Base-by-base conservation (phyloP, 2,329 filamentous ascomycete species). In the Trichoderma endophyticum region DNA sequence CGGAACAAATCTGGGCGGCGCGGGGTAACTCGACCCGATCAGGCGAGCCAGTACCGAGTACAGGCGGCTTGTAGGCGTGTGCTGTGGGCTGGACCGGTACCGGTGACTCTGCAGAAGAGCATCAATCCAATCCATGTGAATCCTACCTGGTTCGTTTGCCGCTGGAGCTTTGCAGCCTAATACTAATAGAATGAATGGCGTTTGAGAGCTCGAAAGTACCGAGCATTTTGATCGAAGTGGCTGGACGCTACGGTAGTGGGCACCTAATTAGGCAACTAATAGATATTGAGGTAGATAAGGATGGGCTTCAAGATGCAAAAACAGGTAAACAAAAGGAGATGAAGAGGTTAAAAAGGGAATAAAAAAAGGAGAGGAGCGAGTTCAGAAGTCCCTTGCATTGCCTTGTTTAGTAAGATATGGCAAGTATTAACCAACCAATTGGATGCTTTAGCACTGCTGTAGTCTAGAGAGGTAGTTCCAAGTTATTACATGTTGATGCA, bases 181-280 rank as follows among this genome's bases (percentile, higher is more conserved):
- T 36, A 36, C 14, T 36, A 36, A 8, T n/a, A 28, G 26, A 30
- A 15, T 15, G 26, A 28, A 9, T 18, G 59, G 59, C 34, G 32
- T 5, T 26, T 12, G 21, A 26, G 30, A 18, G n/a, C 4, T 61
- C 12, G 59, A 62, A 63, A 63, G 60, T 63, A 30, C 60, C 24
- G 60, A n/a, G 34, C 24, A 28, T 34, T 43, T 43, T 9, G 4
- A 60, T n/a, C 15, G 4, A 7, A 59, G 26, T 24, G 32, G 24
- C 6, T 7, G 8, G 24, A 39, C 24, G 51, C 51, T 39, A 39
- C 64, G 64, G 51, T 59, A 59, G 64, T 67, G 54, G 64, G 64
- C 64, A 67, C 64, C 64, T 43, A 67, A 67, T 59, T 59, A 67
- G 64, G 64, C 64, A 67, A 67, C 64, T 67, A 57, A 51, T 30